Evolutionary conservation across 2,329 filamentous ascomycete species (phyloP).

Genomic region (Phyllosticta capitalensis): DNA sequence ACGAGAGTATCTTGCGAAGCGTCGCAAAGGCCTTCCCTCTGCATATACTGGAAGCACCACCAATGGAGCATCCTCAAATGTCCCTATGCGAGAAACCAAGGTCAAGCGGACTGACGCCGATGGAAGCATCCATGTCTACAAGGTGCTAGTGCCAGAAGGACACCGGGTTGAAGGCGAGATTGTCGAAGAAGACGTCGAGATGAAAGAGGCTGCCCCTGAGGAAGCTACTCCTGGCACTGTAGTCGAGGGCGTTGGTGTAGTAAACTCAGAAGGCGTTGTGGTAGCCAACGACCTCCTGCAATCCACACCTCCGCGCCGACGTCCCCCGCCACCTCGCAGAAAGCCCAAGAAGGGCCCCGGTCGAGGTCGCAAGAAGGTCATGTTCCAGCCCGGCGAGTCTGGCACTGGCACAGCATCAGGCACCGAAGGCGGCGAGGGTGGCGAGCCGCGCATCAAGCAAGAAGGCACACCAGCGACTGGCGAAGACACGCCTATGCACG

Average conservation of each 20-base stretch:
- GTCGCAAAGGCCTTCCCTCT: conserved; percentile 49
- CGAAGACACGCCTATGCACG: conserved; percentile 32
- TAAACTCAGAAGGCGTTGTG: conserved; percentile 52
- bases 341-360: conserved; percentile 68
- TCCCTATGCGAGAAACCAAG: conserved; percentile 62
- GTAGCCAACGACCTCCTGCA: conserved; percentile 39
- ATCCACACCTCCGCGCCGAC: conserved; percentile 47
- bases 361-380: conserved; percentile 67
- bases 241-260: conserved; percentile 50
- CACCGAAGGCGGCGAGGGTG: conserved; percentile 19
- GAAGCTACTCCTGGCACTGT: conserved; percentile 43
- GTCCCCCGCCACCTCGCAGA: conserved; percentile 67
- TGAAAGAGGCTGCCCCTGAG: conserved; percentile 34
- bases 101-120: conserved; percentile 66
- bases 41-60: conserved; percentile 16
- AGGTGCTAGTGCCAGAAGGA: conserved; percentile 71
- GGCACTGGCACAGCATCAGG: conserved; percentile 28
- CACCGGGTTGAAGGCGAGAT: conserved; percentile 76
- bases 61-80: conserved; percentile 1
- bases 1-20: conserved; percentile 53
- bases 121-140: conserved; percentile 75
- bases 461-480: conserved; percentile 33
- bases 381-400: conserved; percentile 42
- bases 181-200: conserved; percentile 44
- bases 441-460: conserved; percentile 23